Evolutionary conservation across 2,329 filamentous ascomycete genomes (phyloP).

Genomic region (Aureobasidium pullulans): DNA sequence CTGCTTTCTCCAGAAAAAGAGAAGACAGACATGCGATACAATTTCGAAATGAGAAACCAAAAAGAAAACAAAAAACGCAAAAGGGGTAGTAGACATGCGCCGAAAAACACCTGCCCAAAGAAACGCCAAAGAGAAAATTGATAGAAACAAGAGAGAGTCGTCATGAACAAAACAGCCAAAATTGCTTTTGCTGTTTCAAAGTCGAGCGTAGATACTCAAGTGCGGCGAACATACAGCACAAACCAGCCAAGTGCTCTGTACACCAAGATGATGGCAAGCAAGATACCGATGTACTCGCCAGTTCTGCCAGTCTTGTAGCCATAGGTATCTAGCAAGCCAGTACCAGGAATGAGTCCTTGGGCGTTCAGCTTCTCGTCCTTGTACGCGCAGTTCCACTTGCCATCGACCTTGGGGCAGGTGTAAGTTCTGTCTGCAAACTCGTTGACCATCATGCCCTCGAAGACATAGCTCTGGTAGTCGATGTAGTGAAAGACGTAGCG

Average conservation of each 20-base stretch:
- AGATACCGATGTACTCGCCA: slow-evolving; percentile 67
- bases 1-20: background rate
- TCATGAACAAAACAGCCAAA: background rate
- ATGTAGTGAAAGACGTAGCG: slow-evolving; percentile 84
- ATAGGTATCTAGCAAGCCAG: slow-evolving; percentile 61
- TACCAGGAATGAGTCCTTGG: slow-evolving; percentile 64
- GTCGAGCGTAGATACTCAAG: background rate
- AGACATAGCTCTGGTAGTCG: slow-evolving; percentile 80
- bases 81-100: background rate
- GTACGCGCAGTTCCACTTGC: slow-evolving; percentile 64
- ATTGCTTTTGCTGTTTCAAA: background rate
- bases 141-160: background rate
- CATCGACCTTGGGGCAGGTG: slow-evolving; percentile 57
- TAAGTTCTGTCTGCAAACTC: slow-evolving; percentile 65
- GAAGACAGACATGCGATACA: background rate
- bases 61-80: background rate
- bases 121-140: background rate
- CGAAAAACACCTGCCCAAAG: background rate
- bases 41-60: no score
- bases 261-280: slow-evolving; percentile 66
- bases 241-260: slow-evolving; percentile 64
- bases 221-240: slow-evolving; percentile 42
- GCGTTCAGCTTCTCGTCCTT: slow-evolving; percentile 48
- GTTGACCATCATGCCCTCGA: slow-evolving; percentile 90
- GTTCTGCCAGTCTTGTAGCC: slow-evolving; percentile 58